A percentile compares a stretch with the other conserved stretches of the same genome.
Evolutionary conservation across 768 basidiomycete genomes (phyloP).

Genomic region (Heimioporus sp.): DNA sequence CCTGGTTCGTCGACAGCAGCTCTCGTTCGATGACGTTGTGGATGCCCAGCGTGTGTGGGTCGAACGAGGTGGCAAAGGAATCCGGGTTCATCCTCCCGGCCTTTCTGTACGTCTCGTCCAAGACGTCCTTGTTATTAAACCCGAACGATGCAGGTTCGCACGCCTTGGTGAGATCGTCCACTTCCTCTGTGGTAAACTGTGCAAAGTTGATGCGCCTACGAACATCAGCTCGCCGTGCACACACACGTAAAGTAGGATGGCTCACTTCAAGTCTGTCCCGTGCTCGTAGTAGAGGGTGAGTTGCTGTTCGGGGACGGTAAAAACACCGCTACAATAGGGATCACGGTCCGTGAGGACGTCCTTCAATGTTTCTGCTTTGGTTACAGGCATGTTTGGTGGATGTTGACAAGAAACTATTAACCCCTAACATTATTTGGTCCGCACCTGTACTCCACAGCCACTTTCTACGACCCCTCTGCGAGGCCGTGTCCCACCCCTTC

Average conservation of each 20-base stretch:
- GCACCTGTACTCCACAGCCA: too few species aligned
- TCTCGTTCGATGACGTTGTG: not conserved
- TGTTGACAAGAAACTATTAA: too few species aligned
- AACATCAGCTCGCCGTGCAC: not conserved
- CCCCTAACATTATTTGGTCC: too few species aligned
- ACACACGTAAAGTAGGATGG: not conserved
- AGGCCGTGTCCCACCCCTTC: too few species aligned
- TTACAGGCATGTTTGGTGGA: too few species aligned
- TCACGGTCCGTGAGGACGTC: not conserved
- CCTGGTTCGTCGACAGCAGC: not conserved
- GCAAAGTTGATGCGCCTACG: not conserved
- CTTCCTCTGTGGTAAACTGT: not conserved
- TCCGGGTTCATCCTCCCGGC: not conserved
- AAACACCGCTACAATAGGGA: not conserved
- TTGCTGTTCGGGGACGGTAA: not conserved
- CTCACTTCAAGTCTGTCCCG: not conserved
- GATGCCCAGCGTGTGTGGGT: not conserved
- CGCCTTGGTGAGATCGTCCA: slow-evolving; percentile 25
- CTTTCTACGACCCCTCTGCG: too few species aligned
- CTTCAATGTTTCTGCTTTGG: not conserved
- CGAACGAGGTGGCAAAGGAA: not conserved
- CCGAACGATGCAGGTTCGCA: slow-evolving; percentile 21
- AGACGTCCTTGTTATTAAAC: not conserved
- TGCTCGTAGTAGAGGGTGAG: not conserved
- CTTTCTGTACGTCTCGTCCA: not conserved